Base-by-base conservation (phyloP, 495 filamentous ascomycete species). In the Coniosporium apollinis region DNA sequence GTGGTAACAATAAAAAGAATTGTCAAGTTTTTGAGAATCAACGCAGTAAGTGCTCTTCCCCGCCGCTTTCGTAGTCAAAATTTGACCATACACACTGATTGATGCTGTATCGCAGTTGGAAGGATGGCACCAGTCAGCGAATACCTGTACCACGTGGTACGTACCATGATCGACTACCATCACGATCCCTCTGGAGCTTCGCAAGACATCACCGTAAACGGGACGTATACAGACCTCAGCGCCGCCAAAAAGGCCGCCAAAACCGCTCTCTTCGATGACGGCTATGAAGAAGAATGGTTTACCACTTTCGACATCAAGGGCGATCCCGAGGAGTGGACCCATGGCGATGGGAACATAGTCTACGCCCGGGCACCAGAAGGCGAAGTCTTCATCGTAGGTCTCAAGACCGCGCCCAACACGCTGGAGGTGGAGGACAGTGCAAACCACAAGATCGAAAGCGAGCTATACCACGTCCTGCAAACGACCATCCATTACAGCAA, bases 381-480 rank as follows among this genome's bases (percentile, higher is more conserved):
- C 28, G 39, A 42, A 31, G 22, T 26, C 19, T 35, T 46, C 21
- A 36, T 10, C 15, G 42, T 45, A n/a, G 28, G 11, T 4, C 30
- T 46, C 39, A 39, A 42, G 17, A 42, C 39, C 2, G 37, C 39
- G 11, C 28, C 38, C 9, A 42, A 46, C 32, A 25, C 15, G 2
- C 21, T 33, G 1, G 24, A 14, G 2, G n/a, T 42, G 19, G 19
- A 16, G 38, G 30, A 28, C 33, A 18, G 28, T 28, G 30, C 25
- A 3, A 19, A 42, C 29, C 38, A 39, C 4, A 33, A 38, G 4
- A 39, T 46, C n/a, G 22, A 34, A n/a, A 14, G 26, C 8, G 15
- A 31, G 17, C 39, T 46, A 21, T 46, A 24, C 28, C 33, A 46
- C 19, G 39, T 46, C 18, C 25, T 46, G 14, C 39, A 42, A 28